Evolutionary conservation across 148 eudicot species (phyloP), one percentile per base, ranked within the genome.

Genomic region (Gaultheria prostrata): DNA sequence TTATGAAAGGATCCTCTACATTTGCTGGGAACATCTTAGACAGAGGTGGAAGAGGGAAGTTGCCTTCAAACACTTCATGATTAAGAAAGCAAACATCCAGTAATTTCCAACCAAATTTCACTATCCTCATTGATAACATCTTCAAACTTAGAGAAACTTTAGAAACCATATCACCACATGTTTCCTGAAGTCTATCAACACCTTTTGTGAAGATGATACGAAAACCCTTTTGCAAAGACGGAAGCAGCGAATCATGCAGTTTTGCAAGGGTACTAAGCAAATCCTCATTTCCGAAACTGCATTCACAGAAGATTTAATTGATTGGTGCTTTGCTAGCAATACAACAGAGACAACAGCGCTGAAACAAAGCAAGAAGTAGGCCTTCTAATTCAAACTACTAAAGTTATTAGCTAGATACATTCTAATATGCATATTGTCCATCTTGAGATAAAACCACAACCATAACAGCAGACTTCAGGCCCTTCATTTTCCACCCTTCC

Each of bases 21-120:
- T 86, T 92, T 80, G 97, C 94, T 43, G 99, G 99, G 88, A 93
- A 94, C 89, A 96, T 96, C 89, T 96, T 94, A 85, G 87, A 82
- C 81, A 91, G 85, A 88, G 85, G 83, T 30, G 94, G 95, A 80
- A 91, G 85, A 83, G 91, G 88, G 89, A 87, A 81, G 81, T 83
- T 49, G 17, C 77, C 89, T 82, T 85, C 86, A 85, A 93, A 94
- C 72, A 88, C 88, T 73, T 96, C 93, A 51, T 93, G 93, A 83
- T 92, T 89, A 30, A 96, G 88, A 84, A 93, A 96, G 87, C 97
- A 93, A 26, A 86, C 85, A 67, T 93, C 89, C 61, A 96, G 81
- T 85, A 96, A 86, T 84, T 84, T 93, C 99, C 99, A 94, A 57
- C 97, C 92, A 86, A 96, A 90, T 53, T 88, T 93, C 61, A 89